Evolutionary conservation across 2,329 filamentous ascomycete species (phyloP).

Genomic region (Colletotrichum cordylinicola): DNA sequence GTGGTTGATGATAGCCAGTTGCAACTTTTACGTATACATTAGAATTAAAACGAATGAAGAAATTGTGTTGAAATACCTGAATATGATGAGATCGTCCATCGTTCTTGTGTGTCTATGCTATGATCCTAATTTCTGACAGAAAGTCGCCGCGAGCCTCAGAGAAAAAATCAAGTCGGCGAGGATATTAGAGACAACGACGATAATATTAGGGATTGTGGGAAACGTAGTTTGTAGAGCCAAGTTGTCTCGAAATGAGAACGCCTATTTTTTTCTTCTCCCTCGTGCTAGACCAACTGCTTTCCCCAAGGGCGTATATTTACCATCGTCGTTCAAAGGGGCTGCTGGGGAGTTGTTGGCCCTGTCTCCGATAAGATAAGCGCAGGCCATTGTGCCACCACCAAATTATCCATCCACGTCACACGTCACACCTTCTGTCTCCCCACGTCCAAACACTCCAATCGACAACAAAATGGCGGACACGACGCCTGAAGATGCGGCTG

Average conservation of each 20-base stretch:
- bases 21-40: conserved; percentile 19
- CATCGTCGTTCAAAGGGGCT: neutral
- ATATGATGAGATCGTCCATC: neutral
- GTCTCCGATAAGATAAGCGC: conserved; percentile 24
- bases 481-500: conserved; percentile 52
- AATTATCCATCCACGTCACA: conserved; percentile 4
- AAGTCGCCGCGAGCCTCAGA: no score
- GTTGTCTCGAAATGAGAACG: neutral
- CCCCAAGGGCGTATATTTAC: neutral
- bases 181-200: neutral
- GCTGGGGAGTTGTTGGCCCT: neutral
- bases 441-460: neutral
- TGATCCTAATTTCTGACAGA: no score
- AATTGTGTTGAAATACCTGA: neutral
- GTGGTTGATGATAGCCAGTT: conserved; percentile 17
- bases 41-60: conserved; percentile 13
- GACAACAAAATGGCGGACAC: conserved; percentile 44
- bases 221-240: neutral
- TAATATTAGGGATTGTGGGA: neutral
- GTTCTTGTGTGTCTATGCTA: neutral
- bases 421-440: conserved; percentile 10
- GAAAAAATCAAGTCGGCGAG: neutral
- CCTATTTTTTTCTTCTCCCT: neutral
- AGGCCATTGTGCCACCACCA: neutral
- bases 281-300: neutral